Evolutionary conservation across 202 grass and related monocot genomes (phyloP), one percentile per base, ranked within the genome.

Genomic region (Digitaria exilis): DNA sequence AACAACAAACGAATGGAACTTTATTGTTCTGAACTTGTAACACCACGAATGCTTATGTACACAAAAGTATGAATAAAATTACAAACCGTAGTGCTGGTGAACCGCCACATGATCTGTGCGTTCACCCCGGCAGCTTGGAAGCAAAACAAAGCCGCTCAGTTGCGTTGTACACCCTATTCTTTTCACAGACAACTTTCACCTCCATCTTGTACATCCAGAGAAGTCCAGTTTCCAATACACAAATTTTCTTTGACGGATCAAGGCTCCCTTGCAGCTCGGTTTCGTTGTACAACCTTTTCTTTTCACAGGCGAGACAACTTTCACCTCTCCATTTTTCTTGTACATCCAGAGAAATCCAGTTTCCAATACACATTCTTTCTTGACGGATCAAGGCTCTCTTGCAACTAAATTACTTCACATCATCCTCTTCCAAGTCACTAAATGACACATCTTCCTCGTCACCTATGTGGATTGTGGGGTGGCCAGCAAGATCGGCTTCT

Each of bases 341-440:
- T 73, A 73, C 67, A 79, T 37, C 13, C 22, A 24, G 56, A 80
- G 61, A 69, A 52, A 46, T 52, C 45, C 17, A 54, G 16, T 77
- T 70, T 76, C 43, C 60, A 79, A 25, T 15, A 74, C 11, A 79
- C 74, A 83, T 19, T 31, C n/a, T 65, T 58, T 58, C 28, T 28
- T 29, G 52, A 25, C 55, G 3, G 26, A 12, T 34, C 32, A 51
- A 68, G 14, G 41, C 77, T 86, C 58, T 0, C 31, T 54, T 35
- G 25, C 25, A 75, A 61, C 11, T 45, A 52, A 41, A 71, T 86
- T 66, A 87, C 69, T 91, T 94, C n/a, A 42, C 42, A 51, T 95
- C 90, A 18, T 97, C 96, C 0, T 97, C 92, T 81, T 98, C 93
- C 57, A 98, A 90, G 84, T 98, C 96, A 80, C 96, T 98, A 78